These are phyloP conservation scores for Melampsora larici-populina DNA, from an alignment of 1,284 basidiomycete species.

Conservation along the genomic window DNA sequence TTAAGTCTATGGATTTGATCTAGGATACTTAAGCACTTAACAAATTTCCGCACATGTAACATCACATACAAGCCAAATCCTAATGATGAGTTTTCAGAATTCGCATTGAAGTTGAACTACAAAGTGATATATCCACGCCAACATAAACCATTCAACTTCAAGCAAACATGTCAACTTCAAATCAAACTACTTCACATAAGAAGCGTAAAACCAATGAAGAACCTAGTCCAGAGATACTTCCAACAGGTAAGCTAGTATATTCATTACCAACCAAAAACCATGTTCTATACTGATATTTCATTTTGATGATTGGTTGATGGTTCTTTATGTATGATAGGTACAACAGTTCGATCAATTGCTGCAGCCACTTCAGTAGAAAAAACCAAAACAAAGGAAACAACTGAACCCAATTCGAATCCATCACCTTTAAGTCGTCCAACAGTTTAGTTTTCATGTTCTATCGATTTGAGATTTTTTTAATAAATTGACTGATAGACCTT, in stretches of 20 bases:
- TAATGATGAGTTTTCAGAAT: no score
- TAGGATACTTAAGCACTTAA: no score
- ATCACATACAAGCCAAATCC: no score
- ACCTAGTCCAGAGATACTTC: neutral
- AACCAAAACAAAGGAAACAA: neutral
- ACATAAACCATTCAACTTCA: no score
- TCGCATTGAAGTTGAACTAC: no score
- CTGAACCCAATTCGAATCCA: neutral
- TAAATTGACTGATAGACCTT: neutral
- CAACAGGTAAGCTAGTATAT: neutral
- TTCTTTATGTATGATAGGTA: neutral
- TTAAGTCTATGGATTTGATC: no score
- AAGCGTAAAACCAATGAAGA: constrained; percentile 1
- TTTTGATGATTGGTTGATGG: neutral
- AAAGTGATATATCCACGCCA: no score
- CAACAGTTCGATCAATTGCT: constrained; percentile 6
- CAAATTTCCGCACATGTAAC: no score
- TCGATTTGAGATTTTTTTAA: neutral
- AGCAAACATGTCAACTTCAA: no score
- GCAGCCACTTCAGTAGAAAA: constrained; percentile 5
- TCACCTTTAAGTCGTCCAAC: neutral
- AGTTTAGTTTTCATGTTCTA: neutral
- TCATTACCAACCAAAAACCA: neutral
- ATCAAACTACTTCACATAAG: neutral
- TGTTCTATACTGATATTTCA: neutral